Evolutionary conservation across 192 early-diverging fungal genomes (phyloP).

Genomic region (Coemansia erecta): DNA sequence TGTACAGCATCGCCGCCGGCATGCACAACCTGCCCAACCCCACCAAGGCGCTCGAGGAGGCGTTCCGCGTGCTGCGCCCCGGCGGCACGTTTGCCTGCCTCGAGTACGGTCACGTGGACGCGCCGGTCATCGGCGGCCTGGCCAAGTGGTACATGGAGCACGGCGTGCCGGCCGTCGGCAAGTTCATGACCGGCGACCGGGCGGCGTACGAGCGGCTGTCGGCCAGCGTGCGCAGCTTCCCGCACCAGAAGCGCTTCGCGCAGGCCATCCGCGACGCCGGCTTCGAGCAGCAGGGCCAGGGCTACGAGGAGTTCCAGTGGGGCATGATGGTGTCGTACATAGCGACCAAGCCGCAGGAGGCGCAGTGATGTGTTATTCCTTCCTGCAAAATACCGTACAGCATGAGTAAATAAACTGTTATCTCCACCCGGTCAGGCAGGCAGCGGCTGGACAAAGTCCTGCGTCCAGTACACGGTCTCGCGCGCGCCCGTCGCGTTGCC

Average conservation of each 20-base stretch:
- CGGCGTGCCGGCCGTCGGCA: slow-evolving; percentile 78
- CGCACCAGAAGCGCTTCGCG: slow-evolving; percentile 79
- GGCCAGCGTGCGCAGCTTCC: slow-evolving; percentile 85
- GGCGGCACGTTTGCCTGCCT: slow-evolving; percentile 91
- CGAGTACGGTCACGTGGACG: slow-evolving; percentile 85
- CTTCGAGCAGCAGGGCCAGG: slow-evolving; percentile 76
- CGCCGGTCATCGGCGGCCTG: slow-evolving; percentile 70
- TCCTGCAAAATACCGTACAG: neutral
- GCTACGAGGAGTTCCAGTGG: slow-evolving; percentile 61
- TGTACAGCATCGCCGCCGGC: slow-evolving; percentile 96
- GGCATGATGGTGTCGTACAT: slow-evolving; percentile 35
- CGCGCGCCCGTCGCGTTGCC: too few species aligned
- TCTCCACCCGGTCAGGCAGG: too few species aligned
- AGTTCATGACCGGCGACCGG: slow-evolving; percentile 74
- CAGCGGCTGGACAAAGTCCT: slow-evolving; percentile 16
- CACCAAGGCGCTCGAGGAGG: slow-evolving; percentile 79
- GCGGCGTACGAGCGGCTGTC: slow-evolving; percentile 90
- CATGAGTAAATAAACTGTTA: neutral
- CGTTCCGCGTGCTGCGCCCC: slow-evolving; percentile 86
- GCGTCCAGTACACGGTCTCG: slow-evolving; percentile 34
- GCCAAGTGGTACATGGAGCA: slow-evolving; percentile 88
- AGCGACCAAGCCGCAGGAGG: slow-evolving; percentile 16
- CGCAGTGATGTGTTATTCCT: neutral
- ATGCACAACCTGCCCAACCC: slow-evolving; percentile 94
- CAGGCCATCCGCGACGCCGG: slow-evolving; percentile 81